A percentile compares a stretch with the other conserved stretches of the same genome.
Evolutionary conservation across 805 yeast genomes (phyloP).

Genomic region (Candida khao-thaluensis): DNA sequence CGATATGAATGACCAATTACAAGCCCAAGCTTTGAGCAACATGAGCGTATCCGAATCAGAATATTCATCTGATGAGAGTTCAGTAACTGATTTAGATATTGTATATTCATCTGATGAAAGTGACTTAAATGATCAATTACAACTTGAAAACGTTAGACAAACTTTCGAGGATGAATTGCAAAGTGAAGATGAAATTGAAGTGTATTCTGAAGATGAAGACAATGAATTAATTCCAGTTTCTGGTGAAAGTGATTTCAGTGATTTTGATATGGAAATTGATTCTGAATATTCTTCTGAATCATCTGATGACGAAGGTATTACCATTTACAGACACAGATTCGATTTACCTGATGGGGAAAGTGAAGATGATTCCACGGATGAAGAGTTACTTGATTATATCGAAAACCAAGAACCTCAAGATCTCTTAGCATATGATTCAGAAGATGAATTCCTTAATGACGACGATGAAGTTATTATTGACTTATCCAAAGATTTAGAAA

Average conservation of each 20-base stretch:
- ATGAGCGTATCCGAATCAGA: conserved; percentile 17
- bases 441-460: conserved; percentile 16
- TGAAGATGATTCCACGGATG: conserved; percentile 37
- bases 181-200: conserved; percentile 26
- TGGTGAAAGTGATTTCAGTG: conserved; percentile 29
- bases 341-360: conserved; percentile 35
- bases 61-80: conserved; percentile 19
- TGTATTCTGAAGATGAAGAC: conserved; percentile 22
- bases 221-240: conserved; percentile 25
- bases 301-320: conserved; percentile 41
- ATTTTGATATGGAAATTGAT: conserved; percentile 22
- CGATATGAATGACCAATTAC: conserved; percentile 41
- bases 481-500: conserved; percentile 40
- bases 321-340: conserved; percentile 42
- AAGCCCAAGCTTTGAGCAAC: conserved; percentile 27
- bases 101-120: conserved; percentile 30
- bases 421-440: conserved; percentile 29
- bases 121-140: conserved; percentile 30
- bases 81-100: conserved; percentile 23
- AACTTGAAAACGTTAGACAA: conserved; percentile 38
- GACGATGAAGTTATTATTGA: conserved; percentile 36
- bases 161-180: conserved; percentile 33
- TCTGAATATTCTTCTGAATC: conserved; percentile 23
- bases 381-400: conserved; percentile 26
- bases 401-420: conserved; percentile 24